Evolutionary conservation across 805 yeast species (phyloP), one percentile per base, ranked within the genome.

Genomic region (Barnettozyma vustinii): DNA sequence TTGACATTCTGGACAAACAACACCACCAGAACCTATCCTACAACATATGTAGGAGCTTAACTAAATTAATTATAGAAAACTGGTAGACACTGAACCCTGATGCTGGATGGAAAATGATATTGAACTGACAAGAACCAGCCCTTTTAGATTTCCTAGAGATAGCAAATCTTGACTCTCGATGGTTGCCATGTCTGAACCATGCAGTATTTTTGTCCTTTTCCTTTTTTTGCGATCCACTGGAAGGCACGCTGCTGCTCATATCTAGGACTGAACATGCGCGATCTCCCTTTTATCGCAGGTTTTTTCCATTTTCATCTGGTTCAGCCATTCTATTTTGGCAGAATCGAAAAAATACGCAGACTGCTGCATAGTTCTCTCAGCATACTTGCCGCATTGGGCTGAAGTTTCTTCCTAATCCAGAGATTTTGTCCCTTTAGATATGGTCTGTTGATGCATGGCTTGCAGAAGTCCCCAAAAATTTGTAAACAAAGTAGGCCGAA

Each of bases 311-410:
- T 21, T 10, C 4, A 30, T 21, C 10, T 9, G 42, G 39, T 36
- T 18, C 10, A 7, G 23, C 20, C 39, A 36, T 23, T 21, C 39
- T 18, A 2, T 9, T 9, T 15, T 20, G 13, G 18, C 10, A 36
- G 6, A 18, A 16, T 21, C 19, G 10, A 40, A 40, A 40, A 45
- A 2, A 42, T 47, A 42, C 35, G 44, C 50, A 47, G 40, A 42
- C 44, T 36, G 21, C 25, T 25, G 44, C 32, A 5, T 30, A 30
- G 16, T 30, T 13, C 33, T 30, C 16, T 15, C n/a, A 30, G 33
- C 33, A 30, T 15, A 30, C 21, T 19, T 36, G 21, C 39, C 39
- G 21, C 39, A 36, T 36, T 36, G 15, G 39, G 41, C 25, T n/a
- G 25, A 4, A 8, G 21, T 9, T 16, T 3, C 27, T 39, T 20